These are phyloP conservation scores for Daldinia concentrica DNA, from an alignment of 495 filamentous ascomycete species.

Conservation along the genomic window DNA sequence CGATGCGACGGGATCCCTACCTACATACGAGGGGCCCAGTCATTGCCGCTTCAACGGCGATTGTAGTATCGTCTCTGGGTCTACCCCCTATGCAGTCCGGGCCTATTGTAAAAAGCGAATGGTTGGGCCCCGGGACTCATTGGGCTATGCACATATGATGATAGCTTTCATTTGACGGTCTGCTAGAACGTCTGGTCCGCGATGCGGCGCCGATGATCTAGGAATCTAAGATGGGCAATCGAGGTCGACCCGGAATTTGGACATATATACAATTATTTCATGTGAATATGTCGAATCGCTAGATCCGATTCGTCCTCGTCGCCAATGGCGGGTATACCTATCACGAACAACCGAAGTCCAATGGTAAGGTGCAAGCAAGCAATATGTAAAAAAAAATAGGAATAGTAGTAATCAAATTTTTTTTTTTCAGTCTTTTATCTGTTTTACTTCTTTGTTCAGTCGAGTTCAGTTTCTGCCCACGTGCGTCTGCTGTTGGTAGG, in stretches of 20 bases:
- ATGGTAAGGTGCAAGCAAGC: not conserved
- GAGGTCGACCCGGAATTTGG: not conserved
- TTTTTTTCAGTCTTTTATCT: constrained; percentile 6
- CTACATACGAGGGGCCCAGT: too few relatives aligned
- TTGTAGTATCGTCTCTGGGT: not conserved
- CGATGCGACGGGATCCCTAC: not conserved
- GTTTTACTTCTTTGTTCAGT: constrained; percentile 12
- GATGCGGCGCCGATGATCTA: constrained; percentile 17
- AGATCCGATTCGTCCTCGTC: constrained; percentile 19
- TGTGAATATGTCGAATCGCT: constrained; percentile 23
- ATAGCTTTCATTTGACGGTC: constrained; percentile 8
- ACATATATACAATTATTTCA: not conserved
- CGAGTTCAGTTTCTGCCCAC: constrained; percentile 4
- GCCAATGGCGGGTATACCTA: not conserved
- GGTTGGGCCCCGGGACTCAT: not conserved
- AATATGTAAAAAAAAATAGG: constrained; percentile 3
- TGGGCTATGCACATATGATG: too few relatives aligned
- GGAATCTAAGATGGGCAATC: not conserved
- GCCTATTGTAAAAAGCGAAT: not conserved
- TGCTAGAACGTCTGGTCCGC: not conserved
- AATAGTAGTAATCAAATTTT: constrained; percentile 11
- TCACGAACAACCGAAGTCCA: constrained; percentile 18
- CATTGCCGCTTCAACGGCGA: not conserved
- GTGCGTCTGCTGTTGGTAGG: not conserved
- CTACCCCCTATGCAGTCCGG: not conserved